Conservation (phyloP, 139 green algal species). For the Raphidocelis subcapitata region DNA sequence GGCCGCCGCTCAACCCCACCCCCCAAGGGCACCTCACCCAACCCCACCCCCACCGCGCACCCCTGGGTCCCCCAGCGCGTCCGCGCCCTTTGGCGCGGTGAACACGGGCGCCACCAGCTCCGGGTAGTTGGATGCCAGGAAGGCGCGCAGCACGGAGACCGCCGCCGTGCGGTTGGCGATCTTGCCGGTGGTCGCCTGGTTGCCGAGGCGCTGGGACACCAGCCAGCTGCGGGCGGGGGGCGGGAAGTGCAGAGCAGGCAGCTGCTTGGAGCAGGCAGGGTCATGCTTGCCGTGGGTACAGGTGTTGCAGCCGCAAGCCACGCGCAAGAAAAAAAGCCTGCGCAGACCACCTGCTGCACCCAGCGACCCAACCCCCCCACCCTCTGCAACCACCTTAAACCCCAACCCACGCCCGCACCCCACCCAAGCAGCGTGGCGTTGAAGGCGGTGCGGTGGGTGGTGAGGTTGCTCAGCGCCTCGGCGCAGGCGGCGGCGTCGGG, state of each 20-base stretch:
- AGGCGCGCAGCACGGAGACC: constrained; percentile 16
- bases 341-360: too few relatives aligned
- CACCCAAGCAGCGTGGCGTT: constrained; percentile 8
- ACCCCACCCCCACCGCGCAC: constrained; percentile 2
- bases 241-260: too few relatives aligned
- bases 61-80: neutral
- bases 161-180: constrained; percentile 32
- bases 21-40: too few relatives aligned
- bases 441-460: constrained; percentile 12
- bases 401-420: too few relatives aligned
- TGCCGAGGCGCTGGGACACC: constrained; percentile 42
- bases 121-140: constrained; percentile 23
- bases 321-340: too few relatives aligned
- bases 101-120: constrained; percentile 45
- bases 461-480: constrained; percentile 22
- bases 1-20: too few relatives aligned
- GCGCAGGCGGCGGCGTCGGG: neutral
- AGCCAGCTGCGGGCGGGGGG: constrained; percentile 3
- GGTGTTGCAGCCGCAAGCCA: too few relatives aligned
- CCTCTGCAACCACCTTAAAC: too few relatives aligned
- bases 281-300: too few relatives aligned
- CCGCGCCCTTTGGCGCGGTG: constrained; percentile 24
- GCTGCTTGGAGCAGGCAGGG: too few relatives aligned
- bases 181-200: constrained; percentile 43
- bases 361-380: too few relatives aligned